These are phyloP conservation scores for Senecio squalidus DNA, from an alignment of 140 eudicot genomes.

Conservation along the genomic window DNA sequence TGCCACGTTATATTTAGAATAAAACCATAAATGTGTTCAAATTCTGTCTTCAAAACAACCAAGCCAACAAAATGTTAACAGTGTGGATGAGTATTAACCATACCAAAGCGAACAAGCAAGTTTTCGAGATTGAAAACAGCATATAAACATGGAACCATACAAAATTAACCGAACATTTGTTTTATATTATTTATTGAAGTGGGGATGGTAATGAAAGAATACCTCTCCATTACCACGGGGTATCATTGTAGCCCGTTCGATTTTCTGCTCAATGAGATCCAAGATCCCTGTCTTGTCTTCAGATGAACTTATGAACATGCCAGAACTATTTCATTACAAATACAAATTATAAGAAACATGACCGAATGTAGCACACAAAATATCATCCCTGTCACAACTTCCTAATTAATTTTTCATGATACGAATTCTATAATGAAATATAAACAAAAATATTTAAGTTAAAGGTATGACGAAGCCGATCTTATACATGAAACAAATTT, in stretches of 20 bases:
- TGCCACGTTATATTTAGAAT: too few relatives aligned
- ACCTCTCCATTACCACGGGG: constrained; percentile 91
- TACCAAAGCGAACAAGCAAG: background rate
- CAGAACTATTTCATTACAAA: constrained; percentile 55
- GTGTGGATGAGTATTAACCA: background rate
- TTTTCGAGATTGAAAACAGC: background rate
- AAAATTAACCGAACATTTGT: background rate
- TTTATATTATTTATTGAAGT: background rate
- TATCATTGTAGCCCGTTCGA: constrained; percentile 82
- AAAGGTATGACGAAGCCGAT: background rate
- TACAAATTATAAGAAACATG: background rate
- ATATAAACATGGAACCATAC: background rate
- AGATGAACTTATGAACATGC: constrained; percentile 79
- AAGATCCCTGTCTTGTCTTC: constrained; percentile 85
- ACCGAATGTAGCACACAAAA: background rate
- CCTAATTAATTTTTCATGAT: background rate
- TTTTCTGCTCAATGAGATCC: constrained; percentile 73
- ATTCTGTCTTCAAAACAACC: too few relatives aligned
- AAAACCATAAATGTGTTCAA: too few relatives aligned
- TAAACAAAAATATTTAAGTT: too few relatives aligned
- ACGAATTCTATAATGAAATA: background rate
- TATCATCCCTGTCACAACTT: background rate
- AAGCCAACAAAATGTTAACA: background rate
- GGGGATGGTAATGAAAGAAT: too few relatives aligned
- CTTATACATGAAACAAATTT: too few relatives aligned